Percentiles rank a stretch among this genome's conserved stretches.
phyloP scores from a whole-genome alignment of 345 rosid genomes.

The Salix suchowensis region DNA sequence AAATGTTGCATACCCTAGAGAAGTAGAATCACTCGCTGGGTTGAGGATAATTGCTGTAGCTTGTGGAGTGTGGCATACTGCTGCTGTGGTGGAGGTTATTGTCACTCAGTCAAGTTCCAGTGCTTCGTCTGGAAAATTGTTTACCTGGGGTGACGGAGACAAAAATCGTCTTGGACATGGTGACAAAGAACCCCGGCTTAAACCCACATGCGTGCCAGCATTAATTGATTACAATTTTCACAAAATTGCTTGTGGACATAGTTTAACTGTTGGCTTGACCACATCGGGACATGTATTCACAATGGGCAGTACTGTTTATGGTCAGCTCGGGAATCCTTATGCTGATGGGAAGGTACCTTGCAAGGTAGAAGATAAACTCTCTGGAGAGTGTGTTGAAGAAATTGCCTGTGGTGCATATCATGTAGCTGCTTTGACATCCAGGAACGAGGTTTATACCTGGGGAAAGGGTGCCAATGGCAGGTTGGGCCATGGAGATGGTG shows the following conservation, averaged over 20 bases:
- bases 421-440: constrained; percentile 70
- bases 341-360: constrained; percentile 83
- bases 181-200: constrained; percentile 78
- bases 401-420: constrained; percentile 91
- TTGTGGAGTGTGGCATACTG: constrained; percentile 98
- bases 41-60: constrained; percentile 77
- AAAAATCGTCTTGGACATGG: constrained; percentile 94
- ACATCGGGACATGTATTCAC: constrained; percentile 71
- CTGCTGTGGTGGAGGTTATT: constrained; percentile 91
- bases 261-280: constrained; percentile 84
- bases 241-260: constrained; percentile 89
- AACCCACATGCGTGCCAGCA: constrained; percentile 90
- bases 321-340: constrained; percentile 82
- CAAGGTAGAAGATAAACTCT: constrained; percentile 62
- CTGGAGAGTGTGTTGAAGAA: constrained; percentile 72
- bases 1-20: constrained; percentile 64
- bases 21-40: constrained; percentile 83
- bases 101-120: constrained; percentile 74
- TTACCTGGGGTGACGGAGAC: constrained; percentile 99
- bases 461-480: constrained; percentile 98
- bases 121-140: constrained; percentile 72
- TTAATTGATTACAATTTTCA: constrained; percentile 72
- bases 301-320: constrained; percentile 92
- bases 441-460: constrained; percentile 88
- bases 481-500: constrained; percentile 87